These are phyloP conservation scores for Arthrinium phaeospermum DNA, from an alignment of 2,329 filamentous ascomycete species.

Conservation along the genomic window DNA sequence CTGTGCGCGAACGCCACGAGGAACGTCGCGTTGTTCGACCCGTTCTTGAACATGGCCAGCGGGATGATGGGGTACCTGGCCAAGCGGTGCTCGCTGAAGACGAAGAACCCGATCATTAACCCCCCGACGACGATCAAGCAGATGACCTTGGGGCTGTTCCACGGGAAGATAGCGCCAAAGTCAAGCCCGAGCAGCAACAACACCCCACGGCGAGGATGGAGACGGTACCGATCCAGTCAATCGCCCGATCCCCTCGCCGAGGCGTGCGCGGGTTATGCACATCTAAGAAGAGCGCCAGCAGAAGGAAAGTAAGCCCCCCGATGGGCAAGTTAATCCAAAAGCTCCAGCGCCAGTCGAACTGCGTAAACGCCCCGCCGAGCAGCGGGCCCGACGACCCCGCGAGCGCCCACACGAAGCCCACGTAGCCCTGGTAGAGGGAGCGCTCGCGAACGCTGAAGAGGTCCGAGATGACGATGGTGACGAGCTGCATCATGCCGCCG, in stretches of 20 bases:
- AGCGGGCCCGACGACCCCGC: constrained; percentile 59
- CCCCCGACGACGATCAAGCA: constrained; percentile 64
- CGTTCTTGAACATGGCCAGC: constrained; percentile 27
- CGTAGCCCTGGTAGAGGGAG: constrained; percentile 43
- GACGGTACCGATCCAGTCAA: constrained; percentile 69
- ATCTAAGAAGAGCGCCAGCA: constrained; percentile 59
- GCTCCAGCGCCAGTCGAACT: constrained; percentile 65
- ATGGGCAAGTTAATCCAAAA: constrained; percentile 71
- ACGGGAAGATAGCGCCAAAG: constrained; percentile 70
- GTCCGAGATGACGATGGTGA: constrained; percentile 45
- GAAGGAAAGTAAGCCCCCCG: constrained; percentile 52
- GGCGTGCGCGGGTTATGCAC: constrained; percentile 54
- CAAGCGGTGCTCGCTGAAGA: constrained; percentile 58
- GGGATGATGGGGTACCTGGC: constrained; percentile 51
- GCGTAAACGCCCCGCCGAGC: constrained; percentile 59
- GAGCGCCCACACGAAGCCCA: constrained; percentile 47
- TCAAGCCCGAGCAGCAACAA: constrained; percentile 47
- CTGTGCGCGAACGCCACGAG: constrained; percentile 28
- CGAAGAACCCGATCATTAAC: constrained; percentile 56
- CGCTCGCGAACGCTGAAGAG: constrained; percentile 37
- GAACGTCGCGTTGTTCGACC: constrained; percentile 27
- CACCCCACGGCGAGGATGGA: constrained; percentile 59
- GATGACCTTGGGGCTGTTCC: constrained; percentile 66
- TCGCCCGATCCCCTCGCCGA: constrained; percentile 53
- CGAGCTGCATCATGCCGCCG: constrained; percentile 18